Base-by-base conservation (phyloP, 306 rosid species). In the Cucumis sativus region DNA sequence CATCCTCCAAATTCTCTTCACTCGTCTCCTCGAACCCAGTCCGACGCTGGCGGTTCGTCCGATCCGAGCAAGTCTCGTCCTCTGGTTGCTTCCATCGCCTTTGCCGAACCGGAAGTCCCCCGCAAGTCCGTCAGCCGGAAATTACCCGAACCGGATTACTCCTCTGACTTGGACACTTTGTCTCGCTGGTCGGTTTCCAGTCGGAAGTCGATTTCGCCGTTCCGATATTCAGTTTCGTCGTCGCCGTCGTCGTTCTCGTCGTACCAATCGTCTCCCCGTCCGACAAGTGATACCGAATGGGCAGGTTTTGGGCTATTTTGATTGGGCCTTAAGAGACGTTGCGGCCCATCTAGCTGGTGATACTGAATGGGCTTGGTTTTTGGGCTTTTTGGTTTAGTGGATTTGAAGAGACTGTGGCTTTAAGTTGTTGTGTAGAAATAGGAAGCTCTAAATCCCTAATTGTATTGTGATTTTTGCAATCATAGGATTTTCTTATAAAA, bases 281-380 rank as follows among this genome's bases (percentile, higher is more conserved):
- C 84, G 77, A 62, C 80, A 0, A 55, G 78, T 30, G 96, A 90
- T 70, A 84, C 85, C 16, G 96, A 95, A 51, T 92, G 97, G 97
- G 97, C 97, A 51, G 96, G 88, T 25, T 95, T 92, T 45, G 97
- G 93, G 8, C 91, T 90, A 40, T 92, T 92, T 54, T 95, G 80
- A 91, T 13, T 28, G 11, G 18, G 77, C 15, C n/a, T 71, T 71
- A 6, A n/a, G 47, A 10, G 0, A 66, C 1, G 75, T 83, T 85
- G 10, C 88, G 91, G 59, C 97, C 95, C 89, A 82, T 66, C 92
- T 83, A 75, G 59, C 78, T 1, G 40, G 78, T 33, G 93, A 88
- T 73, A 83, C 83, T 23, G 91, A 94, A 49, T 92, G 97, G 96
- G 96, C 96, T 45, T n/a, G 92, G 83, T 49, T 90, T n/a, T 90